Base-by-base conservation (phyloP, 306 rosid genomes). In the Elaeagnus macrophylla region DNA sequence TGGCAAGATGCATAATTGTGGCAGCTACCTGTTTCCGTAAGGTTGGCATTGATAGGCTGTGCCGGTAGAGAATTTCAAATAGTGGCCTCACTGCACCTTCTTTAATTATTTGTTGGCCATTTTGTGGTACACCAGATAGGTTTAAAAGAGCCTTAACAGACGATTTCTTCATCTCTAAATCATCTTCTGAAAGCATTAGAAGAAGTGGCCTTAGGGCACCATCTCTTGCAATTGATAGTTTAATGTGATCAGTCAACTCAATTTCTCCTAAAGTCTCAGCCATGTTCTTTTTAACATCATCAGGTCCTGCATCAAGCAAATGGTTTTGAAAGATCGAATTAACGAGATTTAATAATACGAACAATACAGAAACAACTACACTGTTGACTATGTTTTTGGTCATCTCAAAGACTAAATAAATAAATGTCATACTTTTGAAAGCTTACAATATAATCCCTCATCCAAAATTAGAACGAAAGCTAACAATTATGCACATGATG, bases 151-250 rank as follows among this genome's bases (percentile, higher is more conserved):
- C 77, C 65, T 67, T 72, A 43, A 72, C 72, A 15, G 73, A 75
- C 58, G 64, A 74, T 72, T 69, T 65, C 72, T 74, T 67, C 65
- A 55, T 61, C 71, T 72, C 78, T 47, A 72, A 19, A 15, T 77
- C 72, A 61, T 62, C 55, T n/a, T 72, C 54, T 36, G 69, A 61
- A 61, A 83, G 84, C 64, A 83, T 62, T 43, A 69, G 76, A 65
- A 83, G 72, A 64, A 83, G 81, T 20, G 80, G 82, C 17, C 20
- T 63, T 64, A 83, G 55, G 13, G 72, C 86, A 46, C 84, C 86
- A 50, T 72, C 76, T 67, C 65, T 64, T 40, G 72, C 67, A 49
- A 79, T 19, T 37, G 66, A 72, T 52, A 77, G 45, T 66, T 79
- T 77, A 62, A 75, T 67, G 61, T 77, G 83, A 49, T 80, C 82